These are phyloP conservation scores for Fraxinus xanthoxyloides DNA, from an alignment of 305 asterid species.

Conservation along the genomic window DNA sequence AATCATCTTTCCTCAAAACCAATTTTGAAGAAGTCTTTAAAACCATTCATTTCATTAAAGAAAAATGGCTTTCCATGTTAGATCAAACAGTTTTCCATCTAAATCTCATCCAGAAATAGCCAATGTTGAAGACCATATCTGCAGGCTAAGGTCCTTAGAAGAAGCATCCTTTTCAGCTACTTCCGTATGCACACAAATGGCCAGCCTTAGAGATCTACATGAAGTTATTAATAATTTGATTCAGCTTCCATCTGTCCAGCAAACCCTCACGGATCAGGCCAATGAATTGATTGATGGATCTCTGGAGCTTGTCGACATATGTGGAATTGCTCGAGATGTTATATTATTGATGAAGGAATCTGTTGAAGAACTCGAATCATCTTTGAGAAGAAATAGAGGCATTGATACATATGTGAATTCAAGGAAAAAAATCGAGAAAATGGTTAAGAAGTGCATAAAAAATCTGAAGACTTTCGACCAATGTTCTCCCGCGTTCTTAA, in stretches of 20 bases:
- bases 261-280: conserved; percentile 18
- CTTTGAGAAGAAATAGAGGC: conserved; percentile 30
- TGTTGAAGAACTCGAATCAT: conserved; percentile 36
- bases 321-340: conserved; percentile 23
- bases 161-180: conserved; percentile 25
- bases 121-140: conserved; percentile 19
- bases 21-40: too few relatives aligned
- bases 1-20: background rate
- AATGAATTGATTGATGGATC: conserved; percentile 33
- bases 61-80: conserved; percentile 32
- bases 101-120: conserved; percentile 29
- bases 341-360: conserved; percentile 20
- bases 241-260: conserved; percentile 28
- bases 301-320: conserved; percentile 23
- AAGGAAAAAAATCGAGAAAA: conserved; percentile 29
- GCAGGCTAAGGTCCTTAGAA: conserved; percentile 19
- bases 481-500: background rate
- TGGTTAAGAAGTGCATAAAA: conserved; percentile 31
- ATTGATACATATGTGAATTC: conserved; percentile 27
- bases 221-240: conserved; percentile 30
- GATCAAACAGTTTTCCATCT: conserved; percentile 45
- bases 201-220: conserved; percentile 30
- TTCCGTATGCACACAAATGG: conserved; percentile 19
- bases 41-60: background rate
- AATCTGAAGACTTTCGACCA: conserved; percentile 30